Percentiles rank a stretch among this genome's conserved stretches.
phyloP scores from a whole-genome alignment of 805 yeast species.

The Grigorovia humatica region DNA sequence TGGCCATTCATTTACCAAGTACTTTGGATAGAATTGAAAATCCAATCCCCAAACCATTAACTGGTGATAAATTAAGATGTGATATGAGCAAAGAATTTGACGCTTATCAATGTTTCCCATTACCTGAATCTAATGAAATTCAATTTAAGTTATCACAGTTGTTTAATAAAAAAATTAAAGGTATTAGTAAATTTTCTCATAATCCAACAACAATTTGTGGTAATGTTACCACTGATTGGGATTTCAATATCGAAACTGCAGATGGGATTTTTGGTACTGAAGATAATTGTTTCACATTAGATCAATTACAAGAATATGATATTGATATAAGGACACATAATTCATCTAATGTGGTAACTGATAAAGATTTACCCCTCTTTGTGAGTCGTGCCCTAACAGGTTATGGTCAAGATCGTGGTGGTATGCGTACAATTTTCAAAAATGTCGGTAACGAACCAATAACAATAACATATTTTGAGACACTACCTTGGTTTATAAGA shows the following conservation, averaged over 20 bases:
- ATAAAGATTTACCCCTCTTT: conserved; percentile 46
- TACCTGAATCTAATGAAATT: conserved; percentile 38
- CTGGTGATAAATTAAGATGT: conserved; percentile 64
- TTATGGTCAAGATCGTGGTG: conserved; percentile 84
- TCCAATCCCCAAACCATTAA: conserved; percentile 73
- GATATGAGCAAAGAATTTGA: conserved; percentile 52
- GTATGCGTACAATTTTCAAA: conserved; percentile 65
- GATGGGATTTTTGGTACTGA: conserved; percentile 24
- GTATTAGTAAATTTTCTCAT: conserved; percentile 50
- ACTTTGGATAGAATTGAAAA: conserved; percentile 49
- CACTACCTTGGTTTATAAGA: conserved; percentile 89
- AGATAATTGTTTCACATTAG: conserved; percentile 31
- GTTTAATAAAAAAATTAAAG: conserved; percentile 59
- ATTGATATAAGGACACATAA: conserved; percentile 32
- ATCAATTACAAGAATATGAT: conserved; percentile 19
- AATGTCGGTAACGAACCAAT: conserved; percentile 49
- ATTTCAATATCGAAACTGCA: conserved; percentile 25
- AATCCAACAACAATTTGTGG: conserved; percentile 32
- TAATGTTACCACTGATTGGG: conserved; percentile 40
- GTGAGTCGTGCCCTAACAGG: conserved; percentile 87
- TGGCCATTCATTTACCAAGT: conserved; percentile 62
- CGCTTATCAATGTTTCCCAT: conserved; percentile 70
- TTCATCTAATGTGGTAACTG: conserved; percentile 33
- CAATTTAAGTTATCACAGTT: conserved; percentile 49
- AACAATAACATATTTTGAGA: conserved; percentile 57